These are phyloP conservation scores for Saitozyma sp. DNA, from an alignment of 768 basidiomycete genomes.

Conservation along the genomic window DNA sequence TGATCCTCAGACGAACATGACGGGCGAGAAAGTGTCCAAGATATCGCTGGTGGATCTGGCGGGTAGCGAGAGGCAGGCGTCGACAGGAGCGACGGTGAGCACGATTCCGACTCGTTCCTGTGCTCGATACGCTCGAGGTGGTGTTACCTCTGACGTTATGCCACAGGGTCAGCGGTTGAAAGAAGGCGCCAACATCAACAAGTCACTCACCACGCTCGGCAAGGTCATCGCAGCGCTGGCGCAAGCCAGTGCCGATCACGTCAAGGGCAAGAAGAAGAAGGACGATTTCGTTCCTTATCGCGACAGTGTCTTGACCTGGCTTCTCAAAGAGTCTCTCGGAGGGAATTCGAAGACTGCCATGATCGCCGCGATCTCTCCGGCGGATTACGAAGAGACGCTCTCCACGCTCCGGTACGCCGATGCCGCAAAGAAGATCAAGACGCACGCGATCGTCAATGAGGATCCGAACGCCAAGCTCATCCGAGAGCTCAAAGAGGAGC, in stretches of 20 bases:
- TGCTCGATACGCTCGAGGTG: slow-evolving; percentile 2
- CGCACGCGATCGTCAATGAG: slow-evolving; percentile 98
- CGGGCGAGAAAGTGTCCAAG: slow-evolving; percentile 97
- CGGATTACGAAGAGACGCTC: slow-evolving; percentile 78
- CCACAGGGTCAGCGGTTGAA: slow-evolving; percentile 77
- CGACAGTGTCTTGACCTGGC: slow-evolving; percentile 96
- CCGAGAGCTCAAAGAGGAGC: slow-evolving; percentile 93
- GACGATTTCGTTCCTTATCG: slow-evolving; percentile 97
- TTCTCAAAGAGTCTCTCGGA: slow-evolving; percentile 94
- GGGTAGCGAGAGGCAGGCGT: slow-evolving; percentile 94
- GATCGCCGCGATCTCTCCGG: slow-evolving; percentile 88
- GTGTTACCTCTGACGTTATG: neutral
- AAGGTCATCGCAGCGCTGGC: slow-evolving; percentile 95
- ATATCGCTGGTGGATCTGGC: slow-evolving; percentile 97
- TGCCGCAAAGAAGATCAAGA: slow-evolving; percentile 99
- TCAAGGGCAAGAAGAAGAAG: slow-evolving; percentile 69
- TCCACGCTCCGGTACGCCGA: slow-evolving; percentile 94
- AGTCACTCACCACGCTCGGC: slow-evolving; percentile 93
- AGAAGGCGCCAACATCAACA: slow-evolving; percentile 98
- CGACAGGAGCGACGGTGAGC: slow-evolving; percentile 80
- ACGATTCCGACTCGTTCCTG: neutral
- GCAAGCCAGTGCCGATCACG: slow-evolving; percentile 62
- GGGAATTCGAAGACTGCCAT: slow-evolving; percentile 79
- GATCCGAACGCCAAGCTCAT: slow-evolving; percentile 99
- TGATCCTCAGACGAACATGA: slow-evolving; percentile 78